Conservation (phyloP, 352 stramenopile genomes). For the Globisporangium cystogenes region DNA sequence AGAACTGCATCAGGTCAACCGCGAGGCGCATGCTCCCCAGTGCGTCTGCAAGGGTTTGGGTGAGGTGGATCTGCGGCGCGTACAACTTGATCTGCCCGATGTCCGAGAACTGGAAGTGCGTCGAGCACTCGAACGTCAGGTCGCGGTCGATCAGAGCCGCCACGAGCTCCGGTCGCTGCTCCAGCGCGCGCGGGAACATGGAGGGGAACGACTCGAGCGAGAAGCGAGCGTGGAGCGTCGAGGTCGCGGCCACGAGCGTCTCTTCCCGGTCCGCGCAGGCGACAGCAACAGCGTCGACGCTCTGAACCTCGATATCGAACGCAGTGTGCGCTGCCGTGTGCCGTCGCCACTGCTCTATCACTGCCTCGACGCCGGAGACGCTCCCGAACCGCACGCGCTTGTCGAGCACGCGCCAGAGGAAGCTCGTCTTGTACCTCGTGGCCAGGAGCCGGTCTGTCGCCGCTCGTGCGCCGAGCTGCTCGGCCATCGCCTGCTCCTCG, state of each 20-base stretch:
- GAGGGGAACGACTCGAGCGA: slow-evolving; percentile 5
- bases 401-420: slow-evolving; percentile 15
- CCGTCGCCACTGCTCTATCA: slow-evolving; percentile 18
- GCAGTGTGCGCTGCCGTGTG: slow-evolving; percentile 16
- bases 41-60: slow-evolving; percentile 5
- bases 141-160: slow-evolving; percentile 6
- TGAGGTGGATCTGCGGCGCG: slow-evolving; percentile 8
- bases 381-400: slow-evolving; percentile 7
- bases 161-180: background rate
- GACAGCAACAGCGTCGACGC: background rate
- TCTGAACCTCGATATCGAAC: slow-evolving; percentile 6
- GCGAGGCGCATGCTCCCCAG: background rate
- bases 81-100: slow-evolving; percentile 3
- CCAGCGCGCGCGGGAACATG: slow-evolving; percentile 9
- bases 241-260: slow-evolving; percentile 6
- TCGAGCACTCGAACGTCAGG: slow-evolving; percentile 9
- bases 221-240: slow-evolving; percentile 5
- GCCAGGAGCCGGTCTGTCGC: background rate
- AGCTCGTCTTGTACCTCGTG: slow-evolving; percentile 7
- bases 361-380: slow-evolving; percentile 13
- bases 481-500: background rate
- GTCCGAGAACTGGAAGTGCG: slow-evolving; percentile 10
- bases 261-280: slow-evolving; percentile 1
- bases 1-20: slow-evolving; percentile 6
- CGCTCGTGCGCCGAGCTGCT: background rate